These are phyloP conservation scores for Akanthomyces lecanii DNA, from an alignment of 2,329 filamentous ascomycete species.

Conservation along the genomic window DNA sequence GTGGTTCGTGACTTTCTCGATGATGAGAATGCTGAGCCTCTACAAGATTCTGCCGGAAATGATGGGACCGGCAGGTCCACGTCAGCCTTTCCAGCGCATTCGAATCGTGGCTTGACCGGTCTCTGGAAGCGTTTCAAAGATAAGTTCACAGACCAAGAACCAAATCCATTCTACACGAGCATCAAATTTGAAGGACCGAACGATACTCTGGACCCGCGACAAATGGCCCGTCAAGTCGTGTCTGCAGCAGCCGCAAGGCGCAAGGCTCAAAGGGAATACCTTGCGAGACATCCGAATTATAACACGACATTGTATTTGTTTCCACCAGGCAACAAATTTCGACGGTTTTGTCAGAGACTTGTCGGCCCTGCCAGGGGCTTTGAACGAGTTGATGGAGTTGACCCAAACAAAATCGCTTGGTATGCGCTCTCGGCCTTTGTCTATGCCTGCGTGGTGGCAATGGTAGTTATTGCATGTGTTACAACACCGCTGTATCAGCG, in stretches of 20 bases:
- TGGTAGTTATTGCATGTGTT: constrained; percentile 94
- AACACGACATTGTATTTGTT: constrained; percentile 92
- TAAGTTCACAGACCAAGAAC: constrained; percentile 62
- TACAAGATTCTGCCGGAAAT: constrained; percentile 28
- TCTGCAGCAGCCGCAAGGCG: constrained; percentile 78
- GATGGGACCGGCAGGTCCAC: neutral
- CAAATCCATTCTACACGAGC: constrained; percentile 92
- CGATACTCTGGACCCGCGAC: constrained; percentile 75
- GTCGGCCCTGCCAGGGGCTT: constrained; percentile 86
- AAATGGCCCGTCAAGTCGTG: constrained; percentile 88
- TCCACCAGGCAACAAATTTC: constrained; percentile 68
- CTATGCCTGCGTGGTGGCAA: constrained; percentile 89
- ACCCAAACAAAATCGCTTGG: constrained; percentile 86
- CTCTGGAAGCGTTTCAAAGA: constrained; percentile 58
- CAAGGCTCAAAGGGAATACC: constrained; percentile 84
- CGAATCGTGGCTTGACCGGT: constrained; percentile 43
- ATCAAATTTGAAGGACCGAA: constrained; percentile 65
- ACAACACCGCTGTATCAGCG: constrained; percentile 94
- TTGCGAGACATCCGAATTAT: constrained; percentile 81
- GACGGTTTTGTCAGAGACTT: constrained; percentile 78
- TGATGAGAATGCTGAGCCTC: constrained; percentile 44
- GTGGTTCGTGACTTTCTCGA: constrained; percentile 94
- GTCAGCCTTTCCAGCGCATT: neutral
- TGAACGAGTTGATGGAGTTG: constrained; percentile 82
- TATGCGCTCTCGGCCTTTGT: constrained; percentile 91